phyloP scores from a whole-genome alignment of 768 basidiomycete species.

The Termitomyces sp. region DNA sequence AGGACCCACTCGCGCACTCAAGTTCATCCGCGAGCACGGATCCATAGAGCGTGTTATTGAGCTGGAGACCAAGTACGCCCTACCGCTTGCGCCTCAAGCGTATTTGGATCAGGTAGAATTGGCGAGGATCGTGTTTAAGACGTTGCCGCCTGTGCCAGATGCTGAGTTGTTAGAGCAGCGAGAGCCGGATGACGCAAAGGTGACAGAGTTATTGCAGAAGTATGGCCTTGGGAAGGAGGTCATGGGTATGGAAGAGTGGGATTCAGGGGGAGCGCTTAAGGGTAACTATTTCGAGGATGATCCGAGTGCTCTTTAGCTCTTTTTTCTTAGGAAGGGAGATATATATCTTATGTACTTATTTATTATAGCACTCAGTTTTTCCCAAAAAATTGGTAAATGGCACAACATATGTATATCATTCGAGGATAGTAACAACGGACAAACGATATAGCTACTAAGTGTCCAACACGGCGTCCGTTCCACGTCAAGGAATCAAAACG shows the following conservation, averaged over 20 bases:
- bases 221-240: conserved; percentile 44
- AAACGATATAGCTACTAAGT: too few species aligned
- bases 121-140: conserved; percentile 64
- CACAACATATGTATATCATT: too few species aligned
- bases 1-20: conserved; percentile 75
- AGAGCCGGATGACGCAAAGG: conserved; percentile 36
- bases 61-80: conserved; percentile 43
- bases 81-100: conserved; percentile 40
- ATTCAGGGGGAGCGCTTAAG: conserved; percentile 40
- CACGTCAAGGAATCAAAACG: too few species aligned
- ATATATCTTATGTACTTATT: not conserved
- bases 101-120: conserved; percentile 65
- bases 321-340: not conserved
- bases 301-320: conserved; percentile 33
- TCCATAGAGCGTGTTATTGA: conserved; percentile 70
- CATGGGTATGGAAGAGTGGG: conserved; percentile 35
- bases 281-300: conserved; percentile 71
- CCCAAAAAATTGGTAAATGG: not conserved
- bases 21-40: conserved; percentile 67
- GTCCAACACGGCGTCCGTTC: too few species aligned
- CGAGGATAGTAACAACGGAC: too few species aligned
- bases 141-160: conserved; percentile 61
- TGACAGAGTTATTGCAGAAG: conserved; percentile 44
- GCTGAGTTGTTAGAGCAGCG: conserved; percentile 27
- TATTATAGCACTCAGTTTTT: not conserved